phyloP scores from a whole-genome alignment of 192 early-diverging fungal species.

The Backusella tarrabulga region DNA sequence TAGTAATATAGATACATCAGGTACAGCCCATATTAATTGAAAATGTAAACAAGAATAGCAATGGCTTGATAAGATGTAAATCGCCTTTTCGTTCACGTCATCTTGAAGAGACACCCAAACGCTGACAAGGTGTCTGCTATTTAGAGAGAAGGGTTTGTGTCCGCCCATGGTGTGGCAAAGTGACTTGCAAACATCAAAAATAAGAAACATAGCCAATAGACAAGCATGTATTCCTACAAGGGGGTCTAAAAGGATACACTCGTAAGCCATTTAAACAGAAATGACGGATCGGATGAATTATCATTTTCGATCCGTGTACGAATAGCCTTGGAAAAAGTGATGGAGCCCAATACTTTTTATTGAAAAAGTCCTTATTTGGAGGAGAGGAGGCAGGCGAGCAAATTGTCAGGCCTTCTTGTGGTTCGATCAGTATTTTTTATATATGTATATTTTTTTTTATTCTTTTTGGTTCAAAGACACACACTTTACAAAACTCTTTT shows the following conservation, averaged over 20 bases:
- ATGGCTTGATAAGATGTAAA: too few species aligned
- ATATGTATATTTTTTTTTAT: constrained; percentile 2
- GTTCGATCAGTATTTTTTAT: background rate
- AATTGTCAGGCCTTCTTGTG: background rate
- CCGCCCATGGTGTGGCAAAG: background rate
- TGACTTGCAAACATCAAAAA: constrained; percentile 6
- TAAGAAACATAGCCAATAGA: constrained; percentile 20
- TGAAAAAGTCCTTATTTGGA: constrained; percentile 4
- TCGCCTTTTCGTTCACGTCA: background rate
- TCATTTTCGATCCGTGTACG: background rate
- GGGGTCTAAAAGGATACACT: constrained; percentile 9
- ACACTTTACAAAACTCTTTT: background rate
- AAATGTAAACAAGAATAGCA: too few species aligned
- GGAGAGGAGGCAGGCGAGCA: background rate
- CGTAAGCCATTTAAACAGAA: constrained; percentile 10
- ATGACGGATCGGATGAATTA: background rate
- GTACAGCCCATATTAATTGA: too few species aligned
- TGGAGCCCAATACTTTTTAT: background rate
- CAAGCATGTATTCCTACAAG: constrained; percentile 5
- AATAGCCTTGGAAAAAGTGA: background rate
- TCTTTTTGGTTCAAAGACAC: background rate
- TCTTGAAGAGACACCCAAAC: background rate
- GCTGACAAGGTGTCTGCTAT: background rate
- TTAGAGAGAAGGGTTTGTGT: background rate
- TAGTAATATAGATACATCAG: background rate